Evolutionary conservation across 2,329 filamentous ascomycete species (phyloP), one percentile per base, ranked within the genome.

Genomic region (Trichoderma lentiforme): DNA sequence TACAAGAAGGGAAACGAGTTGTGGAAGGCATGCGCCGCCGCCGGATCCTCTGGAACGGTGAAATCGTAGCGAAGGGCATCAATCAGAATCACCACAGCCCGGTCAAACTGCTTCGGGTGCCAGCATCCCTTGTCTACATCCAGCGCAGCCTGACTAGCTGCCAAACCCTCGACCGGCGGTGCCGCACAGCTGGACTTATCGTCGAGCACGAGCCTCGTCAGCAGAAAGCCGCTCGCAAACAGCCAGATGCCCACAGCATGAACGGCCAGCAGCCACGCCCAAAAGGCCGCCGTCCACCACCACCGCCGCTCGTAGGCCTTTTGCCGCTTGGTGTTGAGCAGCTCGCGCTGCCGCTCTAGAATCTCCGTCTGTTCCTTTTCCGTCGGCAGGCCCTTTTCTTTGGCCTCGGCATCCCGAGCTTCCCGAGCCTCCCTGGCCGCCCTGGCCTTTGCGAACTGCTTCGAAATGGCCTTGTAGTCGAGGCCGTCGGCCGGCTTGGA

Each of bases 21-120:
- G 81, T 98, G 95, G 81, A 93, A 99, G 28, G 79, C 79, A 78
- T 76, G 86, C 81, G 79, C 76, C 39, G 76, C 74, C 57, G 77
- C 75, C n/a, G 77, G 71, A 71, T 88, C 83, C 58, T 85, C 83
- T 0, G 96, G 96, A 12, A 98, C 89, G 0, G 95, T 97, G 77
- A 99, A 99, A 81, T 99, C 96, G 82, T 99, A 99, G 73, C 96
- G 92, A 72, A 99, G 86, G 68, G 96, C 96, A 81, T 99, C 96
- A 72, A 99, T 92, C 65, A 99, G 84, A 71, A 99, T 88, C 28
- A 99, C 88, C 61, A 99, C 91, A 12, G 95, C 95, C 80, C 95
- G 96, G 74, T 97, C 89, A 79, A 98, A 99, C 2, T 90, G 93
- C 83, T 94, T 97, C 39, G 94, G 93, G 80, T 98, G 94, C 96